Base-by-base conservation (phyloP, 2,329 filamentous ascomycete species). In the Cladosporium austrohemisphaericum region DNA sequence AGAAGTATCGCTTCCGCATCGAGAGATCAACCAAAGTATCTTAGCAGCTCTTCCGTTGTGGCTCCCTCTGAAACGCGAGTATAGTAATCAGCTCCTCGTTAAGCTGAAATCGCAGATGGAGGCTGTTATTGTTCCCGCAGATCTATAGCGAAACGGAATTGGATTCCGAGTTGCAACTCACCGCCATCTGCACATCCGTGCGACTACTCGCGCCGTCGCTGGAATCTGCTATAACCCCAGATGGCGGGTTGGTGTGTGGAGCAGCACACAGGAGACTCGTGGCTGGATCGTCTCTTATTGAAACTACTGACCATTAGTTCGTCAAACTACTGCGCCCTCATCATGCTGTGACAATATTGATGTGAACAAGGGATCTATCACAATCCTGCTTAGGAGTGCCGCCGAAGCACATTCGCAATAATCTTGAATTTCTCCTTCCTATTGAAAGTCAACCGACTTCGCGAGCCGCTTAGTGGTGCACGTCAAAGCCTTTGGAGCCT, bases 181-280 rank as follows among this genome's bases (percentile, higher is more conserved):
- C 41, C 41, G 41, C 41, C 31, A 33, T 45, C 29, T 33, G 31
- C 22, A 33, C 22, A 16, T 29, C 14, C 29, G 36, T 45, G 41
- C n/a, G 16, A 45, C 41, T 45, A 45, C 20, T 6, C 16, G 18
- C 41, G 41, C 31, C 22, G 41, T 35, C 29, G 31, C 29, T 35
- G 41, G n/a, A 25, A 19, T 36, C 41, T 45, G 19, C 41, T 45
- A 40, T 45, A 45, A n/a, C 41, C 41, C 41, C 41, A 45, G 41
- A 45, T 35, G 31, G 20, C 41, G 41, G 29, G 31, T 26, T 29
- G 29, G 29, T 26, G 31, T 26, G 41, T 45, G 29, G 41, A 36
- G 20, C 19, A 36, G 31, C n/a, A n/a, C n/a, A n/a, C n/a, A n/a
- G 31, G 26, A 18, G 19, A 22, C 31, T 16, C 25, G 38, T 22